A percentile compares a stretch with the other conserved stretches of the same genome.
Evolutionary conservation across 768 basidiomycete genomes (phyloP).

Genomic region (Thelephora ganbajun): DNA sequence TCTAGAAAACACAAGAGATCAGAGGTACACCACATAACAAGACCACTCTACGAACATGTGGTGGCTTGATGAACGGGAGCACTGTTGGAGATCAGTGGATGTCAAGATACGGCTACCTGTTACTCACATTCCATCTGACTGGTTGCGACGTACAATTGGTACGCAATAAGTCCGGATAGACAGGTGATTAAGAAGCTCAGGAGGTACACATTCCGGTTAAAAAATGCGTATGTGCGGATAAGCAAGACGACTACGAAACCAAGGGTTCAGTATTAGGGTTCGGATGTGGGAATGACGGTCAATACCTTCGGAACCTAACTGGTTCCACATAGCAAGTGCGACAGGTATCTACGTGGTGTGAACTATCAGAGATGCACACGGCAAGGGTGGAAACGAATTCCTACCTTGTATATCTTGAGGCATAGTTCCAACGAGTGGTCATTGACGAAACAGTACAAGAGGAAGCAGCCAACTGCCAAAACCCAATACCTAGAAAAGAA

Average conservation of each 20-base stretch:
- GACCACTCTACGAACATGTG: conserved; percentile 29
- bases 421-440: conserved; percentile 54
- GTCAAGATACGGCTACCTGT: neutral
- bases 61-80: conserved; percentile 50
- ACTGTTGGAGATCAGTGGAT: conserved; percentile 24
- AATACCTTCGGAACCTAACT: conserved; percentile 63
- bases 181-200: conserved; percentile 50
- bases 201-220: conserved; percentile 62
- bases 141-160: conserved; percentile 69
- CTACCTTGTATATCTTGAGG: conserved; percentile 55
- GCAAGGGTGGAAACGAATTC: neutral
- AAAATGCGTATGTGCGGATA: conserved; percentile 78
- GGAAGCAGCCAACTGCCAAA: conserved; percentile 63
- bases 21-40: neutral
- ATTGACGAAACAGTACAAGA: conserved; percentile 62
- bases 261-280: conserved; percentile 6
- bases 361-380: neutral
- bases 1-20: conserved; percentile 14
- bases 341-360: conserved; percentile 47
- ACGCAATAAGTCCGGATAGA: conserved; percentile 60
- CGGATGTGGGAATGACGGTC: neutral
- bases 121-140: conserved; percentile 63
- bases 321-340: conserved; percentile 77
- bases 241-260: conserved; percentile 49
- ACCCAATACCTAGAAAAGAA: conserved; percentile 57